phyloP scores from a whole-genome alignment of 2,329 filamentous ascomycete genomes.

The Daldinia sp. region DNA sequence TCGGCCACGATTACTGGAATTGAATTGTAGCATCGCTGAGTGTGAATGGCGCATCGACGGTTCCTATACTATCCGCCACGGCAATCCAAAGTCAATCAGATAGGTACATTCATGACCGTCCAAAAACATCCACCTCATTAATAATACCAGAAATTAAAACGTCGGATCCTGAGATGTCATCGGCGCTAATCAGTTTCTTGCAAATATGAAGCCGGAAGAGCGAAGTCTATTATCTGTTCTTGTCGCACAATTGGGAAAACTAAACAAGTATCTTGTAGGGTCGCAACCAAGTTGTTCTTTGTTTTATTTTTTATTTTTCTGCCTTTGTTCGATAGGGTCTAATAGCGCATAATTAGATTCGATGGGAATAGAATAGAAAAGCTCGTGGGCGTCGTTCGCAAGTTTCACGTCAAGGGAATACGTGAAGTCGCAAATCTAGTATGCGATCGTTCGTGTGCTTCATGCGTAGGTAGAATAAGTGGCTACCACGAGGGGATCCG shows the following conservation, averaged over 20 bases:
- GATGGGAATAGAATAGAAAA: slow-evolving; percentile 9
- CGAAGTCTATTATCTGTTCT: slow-evolving; percentile 14
- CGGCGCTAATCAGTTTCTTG: slow-evolving; percentile 1
- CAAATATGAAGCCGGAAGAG: no score
- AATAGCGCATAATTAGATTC: slow-evolving; percentile 24
- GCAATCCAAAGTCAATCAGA: slow-evolving; percentile 28
- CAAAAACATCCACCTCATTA: slow-evolving; percentile 8
- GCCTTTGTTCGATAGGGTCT: slow-evolving; percentile 9
- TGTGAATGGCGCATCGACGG: slow-evolving; percentile 16
- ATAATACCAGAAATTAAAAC: slow-evolving; percentile 1
- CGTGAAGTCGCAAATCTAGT: slow-evolving; percentile 31
- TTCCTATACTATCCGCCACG: slow-evolving; percentile 27
- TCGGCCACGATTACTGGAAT: slow-evolving; percentile 52
- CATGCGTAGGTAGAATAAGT: slow-evolving; percentile 32
- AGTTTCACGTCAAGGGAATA: slow-evolving; percentile 37
- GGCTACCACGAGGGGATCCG: slow-evolving; percentile 37
- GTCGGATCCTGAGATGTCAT: slow-evolving; percentile 12
- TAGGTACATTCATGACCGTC: slow-evolving; percentile 27
- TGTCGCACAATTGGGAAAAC: slow-evolving; percentile 13
- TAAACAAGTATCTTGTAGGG: slow-evolving; percentile 5
- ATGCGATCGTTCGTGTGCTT: slow-evolving; percentile 22
- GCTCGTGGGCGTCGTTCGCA: slow-evolving; percentile 16
- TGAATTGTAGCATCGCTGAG: slow-evolving; percentile 55
- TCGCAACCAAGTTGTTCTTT: slow-evolving; percentile 17
- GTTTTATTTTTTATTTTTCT: no score